These are phyloP conservation scores for Sordariomycetes sp. DNA, from an alignment of 2,329 filamentous ascomycete species.

Conservation along the genomic window DNA sequence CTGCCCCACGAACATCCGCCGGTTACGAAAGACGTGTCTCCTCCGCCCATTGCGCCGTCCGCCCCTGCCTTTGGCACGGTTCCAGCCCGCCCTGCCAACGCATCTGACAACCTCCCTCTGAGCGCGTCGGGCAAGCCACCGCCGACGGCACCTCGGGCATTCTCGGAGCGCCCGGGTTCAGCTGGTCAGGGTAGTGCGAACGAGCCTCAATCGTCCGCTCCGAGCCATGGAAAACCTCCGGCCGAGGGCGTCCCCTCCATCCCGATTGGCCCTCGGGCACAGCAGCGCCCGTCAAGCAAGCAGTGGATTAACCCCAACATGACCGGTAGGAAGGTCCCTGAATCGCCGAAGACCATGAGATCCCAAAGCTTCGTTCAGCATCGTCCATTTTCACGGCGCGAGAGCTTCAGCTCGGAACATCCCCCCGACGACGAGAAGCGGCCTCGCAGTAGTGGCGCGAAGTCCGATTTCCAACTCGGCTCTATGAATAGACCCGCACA, in stretches of 20 bases:
- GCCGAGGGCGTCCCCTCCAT: slow-evolving; percentile 16
- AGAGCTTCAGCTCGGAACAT: slow-evolving; percentile 21
- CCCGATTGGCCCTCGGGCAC: slow-evolving; percentile 38
- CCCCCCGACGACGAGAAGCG: slow-evolving; percentile 25
- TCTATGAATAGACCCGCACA: neutral
- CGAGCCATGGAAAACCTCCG: slow-evolving; percentile 16
- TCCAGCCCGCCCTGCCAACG: slow-evolving; percentile 27
- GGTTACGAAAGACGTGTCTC: slow-evolving; percentile 37
- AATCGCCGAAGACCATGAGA: slow-evolving; percentile 36
- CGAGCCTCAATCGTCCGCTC: slow-evolving; percentile 6
- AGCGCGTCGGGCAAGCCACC: slow-evolving; percentile 29
- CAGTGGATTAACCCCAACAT: slow-evolving; percentile 45
- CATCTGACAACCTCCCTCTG: slow-evolving; percentile 12
- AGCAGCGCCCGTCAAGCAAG: slow-evolving; percentile 40
- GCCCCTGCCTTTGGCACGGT: slow-evolving; percentile 45
- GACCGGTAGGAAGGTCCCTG: slow-evolving; percentile 29
- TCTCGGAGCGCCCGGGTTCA: slow-evolving; percentile 34
- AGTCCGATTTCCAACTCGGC: slow-evolving; percentile 23
- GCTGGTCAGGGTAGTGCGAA: slow-evolving; percentile 18
- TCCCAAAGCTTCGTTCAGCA: slow-evolving; percentile 34
- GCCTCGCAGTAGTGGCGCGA: slow-evolving; percentile 39
- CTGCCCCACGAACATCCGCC: slow-evolving; percentile 31
- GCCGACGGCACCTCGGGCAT: slow-evolving; percentile 35
- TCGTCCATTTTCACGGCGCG: slow-evolving; percentile 22
- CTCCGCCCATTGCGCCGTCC: slow-evolving; percentile 42